Percentiles rank a stretch among this genome's conserved stretches.
Conservation (phyloP, 1,284 basidiomycete species). For the Inonotus obliquus region DNA sequence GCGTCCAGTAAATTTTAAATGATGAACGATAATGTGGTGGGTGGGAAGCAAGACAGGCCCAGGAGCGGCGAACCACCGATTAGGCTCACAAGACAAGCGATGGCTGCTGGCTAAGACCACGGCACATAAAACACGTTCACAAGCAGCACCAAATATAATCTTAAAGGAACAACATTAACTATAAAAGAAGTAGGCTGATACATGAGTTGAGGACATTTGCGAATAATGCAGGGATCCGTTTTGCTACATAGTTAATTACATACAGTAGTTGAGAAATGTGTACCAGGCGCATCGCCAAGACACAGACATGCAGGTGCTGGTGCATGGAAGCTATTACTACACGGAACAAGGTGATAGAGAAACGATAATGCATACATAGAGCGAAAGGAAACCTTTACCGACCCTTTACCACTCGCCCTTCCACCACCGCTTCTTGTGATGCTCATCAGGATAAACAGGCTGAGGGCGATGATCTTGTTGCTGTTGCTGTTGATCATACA, state of each 20-base stretch:
- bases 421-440: conserved; percentile 15
- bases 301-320: neutral
- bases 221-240: no score
- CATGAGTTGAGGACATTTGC: no score
- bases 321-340: neutral
- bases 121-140: no score
- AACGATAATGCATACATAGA: neutral
- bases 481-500: conserved; percentile 3
- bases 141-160: no score
- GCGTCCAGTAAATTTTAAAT: neutral
- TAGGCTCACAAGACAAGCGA: no score
- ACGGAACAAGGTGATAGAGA: neutral
- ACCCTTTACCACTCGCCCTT: conserved; percentile 5
- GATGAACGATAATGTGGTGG: neutral
- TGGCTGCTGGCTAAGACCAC: no score
- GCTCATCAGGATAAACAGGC: neutral
- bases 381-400: neutral
- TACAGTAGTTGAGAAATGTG: no score
- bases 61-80: no score
- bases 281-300: neutral
- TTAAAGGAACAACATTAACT: no score
- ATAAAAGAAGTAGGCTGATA: no score
- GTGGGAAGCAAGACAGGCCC: neutral
- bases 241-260: no score
- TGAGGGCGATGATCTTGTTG: neutral